Base-by-base conservation (phyloP, 805 yeast genomes). In the Sugiyamaella chiloensis region DNA sequence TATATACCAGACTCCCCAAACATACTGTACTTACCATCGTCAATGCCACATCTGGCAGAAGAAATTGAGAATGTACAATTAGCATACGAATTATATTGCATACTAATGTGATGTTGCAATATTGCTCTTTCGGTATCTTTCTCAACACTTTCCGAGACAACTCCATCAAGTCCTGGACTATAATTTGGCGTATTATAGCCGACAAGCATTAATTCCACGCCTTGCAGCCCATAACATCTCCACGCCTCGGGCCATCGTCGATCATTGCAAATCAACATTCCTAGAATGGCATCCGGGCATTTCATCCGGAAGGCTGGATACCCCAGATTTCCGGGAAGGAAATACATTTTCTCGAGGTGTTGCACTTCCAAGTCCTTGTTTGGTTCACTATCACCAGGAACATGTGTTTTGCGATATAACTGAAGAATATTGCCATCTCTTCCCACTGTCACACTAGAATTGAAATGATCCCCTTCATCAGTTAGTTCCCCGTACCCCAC, bases 1-100 rank as follows among this genome's bases (percentile, higher is more conserved):
- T 66, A 62, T 29, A 68, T 70, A 47, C 65, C 16, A 9, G 42
- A 21, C 17, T 70, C 70, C 2, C 59, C 70, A 40, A 67, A 59
- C 31, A 67, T 26, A 11, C 29, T 26, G 29, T 26, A 26, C 11
- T 26, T 26, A 8, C 37, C 37, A 12, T 32, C 37, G 17, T 32
- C 37, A 32, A 32, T 14, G n/a, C 37, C 37, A 32, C 37, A 32
- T 32, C 20, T 32, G n/a, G 37, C 37, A 32, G 37, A 14, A 7
- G 37, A 32, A 7, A 32, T 32, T 9, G 20, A 32, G n/a, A 32
- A 32, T 7, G 20, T 9, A 12, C 37, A 14, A 17, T 32, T 32
- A 14, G 20, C 17, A 12, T 32, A 32, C 12, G 37, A 14, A 32
- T 32, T 32, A 12, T 14, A 14, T 12, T 32, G 37, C 17, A 32